Evolutionary conservation across 2,329 filamentous ascomycete species (phyloP).

Genomic region (Botrytis paeoniae): DNA sequence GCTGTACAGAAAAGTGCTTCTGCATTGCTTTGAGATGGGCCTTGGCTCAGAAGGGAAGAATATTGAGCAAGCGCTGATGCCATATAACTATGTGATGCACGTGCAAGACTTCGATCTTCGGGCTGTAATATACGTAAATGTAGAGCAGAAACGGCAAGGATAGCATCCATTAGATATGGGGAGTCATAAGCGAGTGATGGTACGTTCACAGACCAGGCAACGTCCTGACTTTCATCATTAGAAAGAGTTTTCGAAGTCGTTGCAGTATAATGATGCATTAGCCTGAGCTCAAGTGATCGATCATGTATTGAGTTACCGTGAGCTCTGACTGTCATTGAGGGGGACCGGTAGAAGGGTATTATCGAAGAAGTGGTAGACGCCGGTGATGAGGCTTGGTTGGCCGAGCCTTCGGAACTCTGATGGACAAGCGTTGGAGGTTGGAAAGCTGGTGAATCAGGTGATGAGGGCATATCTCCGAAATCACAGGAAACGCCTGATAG

Average conservation of each 20-base stretch:
- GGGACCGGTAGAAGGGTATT: slow-evolving; percentile 28
- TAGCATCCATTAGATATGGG: slow-evolving; percentile 59
- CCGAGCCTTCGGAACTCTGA: slow-evolving; percentile 7
- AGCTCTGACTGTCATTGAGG: slow-evolving; percentile 25
- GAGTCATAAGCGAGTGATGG: slow-evolving; percentile 61
- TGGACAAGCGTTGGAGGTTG: slow-evolving; percentile 13
- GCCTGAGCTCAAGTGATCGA: slow-evolving; percentile 52
- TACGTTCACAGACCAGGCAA: slow-evolving; percentile 59
- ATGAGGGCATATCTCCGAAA: slow-evolving; percentile 47
- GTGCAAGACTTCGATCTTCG: slow-evolving; percentile 57
- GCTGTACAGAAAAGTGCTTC: slow-evolving; percentile 62
- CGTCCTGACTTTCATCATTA: slow-evolving; percentile 51
- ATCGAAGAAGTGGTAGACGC: slow-evolving; percentile 25
- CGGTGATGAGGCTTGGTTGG: slow-evolving; percentile 20
- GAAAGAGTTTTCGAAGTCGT: slow-evolving; percentile 57
- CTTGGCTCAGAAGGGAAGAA: slow-evolving; percentile 52
- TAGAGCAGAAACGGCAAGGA: slow-evolving; percentile 61
- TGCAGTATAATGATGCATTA: slow-evolving; percentile 64
- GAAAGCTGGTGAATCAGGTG: slow-evolving; percentile 23
- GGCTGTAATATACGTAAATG: slow-evolving; percentile 57
- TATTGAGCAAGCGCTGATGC: slow-evolving; percentile 61
- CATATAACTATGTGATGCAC: slow-evolving; percentile 63
- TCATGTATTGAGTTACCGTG: slow-evolving; percentile 22
- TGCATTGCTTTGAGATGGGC: slow-evolving; percentile 57
- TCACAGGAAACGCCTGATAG: slow-evolving; percentile 55